phyloP scores from a whole-genome alignment of 208 protist species.

The Leishmania martiniquensis region DNA sequence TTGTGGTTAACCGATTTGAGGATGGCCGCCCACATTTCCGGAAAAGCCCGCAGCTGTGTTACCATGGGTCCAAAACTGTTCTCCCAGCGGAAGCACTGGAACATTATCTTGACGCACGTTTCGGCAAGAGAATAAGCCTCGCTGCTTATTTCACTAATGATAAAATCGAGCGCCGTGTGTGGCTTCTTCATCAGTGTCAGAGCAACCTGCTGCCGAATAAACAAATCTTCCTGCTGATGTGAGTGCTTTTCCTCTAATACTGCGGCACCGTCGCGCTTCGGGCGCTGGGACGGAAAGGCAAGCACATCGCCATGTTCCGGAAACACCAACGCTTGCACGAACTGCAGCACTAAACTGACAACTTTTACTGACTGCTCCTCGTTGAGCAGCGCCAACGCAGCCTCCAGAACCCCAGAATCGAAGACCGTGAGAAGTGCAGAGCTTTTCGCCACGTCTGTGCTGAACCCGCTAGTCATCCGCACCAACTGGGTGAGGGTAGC shows the following conservation, averaged over 20 bases:
- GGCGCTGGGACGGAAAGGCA: constrained; percentile 77
- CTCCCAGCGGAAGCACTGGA: constrained; percentile 84
- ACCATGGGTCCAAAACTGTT: constrained; percentile 82
- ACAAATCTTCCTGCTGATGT: constrained; percentile 54
- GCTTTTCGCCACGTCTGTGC: constrained; percentile 19
- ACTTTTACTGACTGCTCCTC: constrained; percentile 37
- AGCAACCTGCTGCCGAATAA: constrained; percentile 80
- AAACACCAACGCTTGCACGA: constrained; percentile 65
- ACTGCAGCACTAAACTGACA: constrained; percentile 40
- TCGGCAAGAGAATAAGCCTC: constrained; percentile 42
- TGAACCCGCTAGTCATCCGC: constrained; percentile 10
- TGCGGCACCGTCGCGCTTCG: constrained; percentile 34
- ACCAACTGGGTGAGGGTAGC: constrained; percentile 26
- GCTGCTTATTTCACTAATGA: constrained; percentile 66
- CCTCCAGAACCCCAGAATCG: constrained; percentile 35
- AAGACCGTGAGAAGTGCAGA: constrained; percentile 24
- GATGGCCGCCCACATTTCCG: constrained; percentile 75
- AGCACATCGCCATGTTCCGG: constrained; percentile 70
- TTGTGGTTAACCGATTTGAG: constrained; percentile 67
- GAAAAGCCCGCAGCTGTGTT: constrained; percentile 72
- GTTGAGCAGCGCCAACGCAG: constrained; percentile 42
- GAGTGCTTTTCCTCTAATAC: constrained; percentile 47
- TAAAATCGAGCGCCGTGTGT: constrained; percentile 56
- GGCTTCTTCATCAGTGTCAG: constrained; percentile 79
- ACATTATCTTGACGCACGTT: constrained; percentile 79